Evolutionary conservation across 345 rosid species (phyloP), one percentile per base, ranked within the genome.

Genomic region (Reutealis trisperma): DNA sequence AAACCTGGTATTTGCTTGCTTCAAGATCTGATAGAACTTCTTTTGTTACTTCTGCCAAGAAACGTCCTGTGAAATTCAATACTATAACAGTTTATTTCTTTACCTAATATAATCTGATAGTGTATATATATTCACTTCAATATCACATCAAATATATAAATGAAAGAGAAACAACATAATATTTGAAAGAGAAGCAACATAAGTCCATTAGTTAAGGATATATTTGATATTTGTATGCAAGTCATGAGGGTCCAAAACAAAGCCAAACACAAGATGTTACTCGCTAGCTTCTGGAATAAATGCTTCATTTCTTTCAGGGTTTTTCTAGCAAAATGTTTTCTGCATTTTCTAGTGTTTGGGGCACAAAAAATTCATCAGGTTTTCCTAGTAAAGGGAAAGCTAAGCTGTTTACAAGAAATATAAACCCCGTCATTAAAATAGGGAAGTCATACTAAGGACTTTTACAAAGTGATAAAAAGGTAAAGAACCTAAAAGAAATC

Each of bases 1-100:
- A 42, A 68, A 85, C 90, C 90, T 87, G 90, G 70, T 84, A 87
- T 78, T 84, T 87, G 84, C 90, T 87, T 67, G 87, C 87, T 79
- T 85, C 85, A 60, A 87, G 90, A 76, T 87, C 90, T n/a, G 73
- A 83, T 67, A 87, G 73, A 67, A 87, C 90, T 80, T 85, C 73
- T 83, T 85, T 87, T 30, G 90, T 87, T 21, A 87, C 81, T 72
- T 85, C 90, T 14, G 85, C 90, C 83, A 87, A 73, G 75, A 87
- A 87, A 42, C 90, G 86, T 70, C 90, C 90, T 87, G 85, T 42
- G 18, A 76, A 63, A 54, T 78, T 72, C 41, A 74, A 41, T 74
- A 79, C 63, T 27, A 47, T 9, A 30, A 47, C 22, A 34, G 71
- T 30, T 49, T 27, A 8, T 62, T 71, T 11, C 2, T 44, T 59